phyloP scores from a whole-genome alignment of 1,284 basidiomycete genomes.

The Pulveroboletus sp. region DNA sequence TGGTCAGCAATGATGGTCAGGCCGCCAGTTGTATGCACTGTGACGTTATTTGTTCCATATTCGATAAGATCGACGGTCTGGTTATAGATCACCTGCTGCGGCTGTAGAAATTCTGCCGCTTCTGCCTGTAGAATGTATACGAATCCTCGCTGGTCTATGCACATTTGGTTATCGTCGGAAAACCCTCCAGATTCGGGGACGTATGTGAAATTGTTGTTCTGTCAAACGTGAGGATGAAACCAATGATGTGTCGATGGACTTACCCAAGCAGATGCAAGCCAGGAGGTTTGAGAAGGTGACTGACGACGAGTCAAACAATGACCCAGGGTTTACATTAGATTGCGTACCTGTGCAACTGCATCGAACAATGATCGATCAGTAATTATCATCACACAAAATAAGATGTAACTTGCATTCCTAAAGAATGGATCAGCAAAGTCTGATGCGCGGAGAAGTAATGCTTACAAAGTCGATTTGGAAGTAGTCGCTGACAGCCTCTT shows the following conservation, averaged over 20 bases:
- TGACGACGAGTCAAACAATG: background rate
- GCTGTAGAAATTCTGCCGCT: slow-evolving; percentile 8
- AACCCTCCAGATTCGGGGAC: slow-evolving; percentile 12
- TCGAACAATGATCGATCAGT: background rate
- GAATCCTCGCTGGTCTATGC: slow-evolving; percentile 13
- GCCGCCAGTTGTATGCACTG: slow-evolving; percentile 5
- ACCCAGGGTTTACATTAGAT: background rate
- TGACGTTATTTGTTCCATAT: background rate
- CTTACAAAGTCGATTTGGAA: slow-evolving; percentile 16
- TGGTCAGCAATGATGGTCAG: slow-evolving; percentile 11
- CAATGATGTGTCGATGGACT: background rate
- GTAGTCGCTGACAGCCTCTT: slow-evolving; percentile 13
- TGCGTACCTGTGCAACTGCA: slow-evolving; percentile 13
- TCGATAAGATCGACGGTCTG: slow-evolving; percentile 9
- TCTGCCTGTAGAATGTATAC: slow-evolving; percentile 4
- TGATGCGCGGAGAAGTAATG: background rate
- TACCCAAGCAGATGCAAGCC: slow-evolving; percentile 14
- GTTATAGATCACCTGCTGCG: slow-evolving; percentile 9
- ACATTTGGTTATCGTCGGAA: background rate
- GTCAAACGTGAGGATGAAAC: background rate
- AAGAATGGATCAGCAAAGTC: background rate
- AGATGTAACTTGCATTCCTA: slow-evolving; percentile 15
- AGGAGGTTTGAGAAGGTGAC: slow-evolving; percentile 13
- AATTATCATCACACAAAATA: background rate
- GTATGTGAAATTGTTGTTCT: slow-evolving; percentile 15